A percentile compares a stretch with the other conserved stretches of the same genome.
phyloP scores from a whole-genome alignment of 495 filamentous ascomycete species.

The Cercophora sp. region DNA sequence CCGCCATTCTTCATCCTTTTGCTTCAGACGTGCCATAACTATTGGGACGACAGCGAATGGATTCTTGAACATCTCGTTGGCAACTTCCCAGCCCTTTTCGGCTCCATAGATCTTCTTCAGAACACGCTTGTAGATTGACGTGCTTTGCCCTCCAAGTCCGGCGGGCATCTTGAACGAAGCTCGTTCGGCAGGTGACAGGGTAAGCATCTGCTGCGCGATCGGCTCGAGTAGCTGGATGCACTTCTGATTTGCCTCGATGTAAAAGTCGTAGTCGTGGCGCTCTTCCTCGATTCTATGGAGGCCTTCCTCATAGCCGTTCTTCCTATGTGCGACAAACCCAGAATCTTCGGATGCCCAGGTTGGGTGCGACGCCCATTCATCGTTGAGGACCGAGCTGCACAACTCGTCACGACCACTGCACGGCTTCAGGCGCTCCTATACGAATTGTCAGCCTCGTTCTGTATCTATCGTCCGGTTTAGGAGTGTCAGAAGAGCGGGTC shows the following conservation, averaged over 20 bases:
- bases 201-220: conserved; percentile 79
- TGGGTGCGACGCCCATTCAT: conserved; percentile 97
- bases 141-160: conserved; percentile 87
- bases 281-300: conserved; percentile 97
- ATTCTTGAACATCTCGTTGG: conserved; percentile 72
- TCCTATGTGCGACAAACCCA: conserved; percentile 95
- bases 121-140: conserved; percentile 91
- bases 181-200: conserved; percentile 67
- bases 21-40: conserved; percentile 80
- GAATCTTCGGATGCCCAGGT: conserved; percentile 99
- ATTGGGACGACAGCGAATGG: conserved; percentile 83
- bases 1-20: conserved; percentile 95
- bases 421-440: conserved; percentile 70
- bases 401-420: conserved; percentile 94
- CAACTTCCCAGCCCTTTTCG: conserved; percentile 75
- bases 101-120: conserved; percentile 97
- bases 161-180: conserved; percentile 68
- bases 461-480: not conserved
- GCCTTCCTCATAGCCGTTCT: conserved; percentile 89
- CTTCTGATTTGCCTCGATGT: conserved; percentile 88
- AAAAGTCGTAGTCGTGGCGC: conserved; percentile 96
- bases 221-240: conserved; percentile 95
- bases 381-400: conserved; percentile 86
- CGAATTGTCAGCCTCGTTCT: not conserved
- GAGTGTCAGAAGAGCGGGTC: too few relatives aligned